Percentiles rank a stretch among this genome's conserved stretches.
Evolutionary conservation across 441 rosid genomes (phyloP).

Genomic region (Aquilaria agallochum): DNA sequence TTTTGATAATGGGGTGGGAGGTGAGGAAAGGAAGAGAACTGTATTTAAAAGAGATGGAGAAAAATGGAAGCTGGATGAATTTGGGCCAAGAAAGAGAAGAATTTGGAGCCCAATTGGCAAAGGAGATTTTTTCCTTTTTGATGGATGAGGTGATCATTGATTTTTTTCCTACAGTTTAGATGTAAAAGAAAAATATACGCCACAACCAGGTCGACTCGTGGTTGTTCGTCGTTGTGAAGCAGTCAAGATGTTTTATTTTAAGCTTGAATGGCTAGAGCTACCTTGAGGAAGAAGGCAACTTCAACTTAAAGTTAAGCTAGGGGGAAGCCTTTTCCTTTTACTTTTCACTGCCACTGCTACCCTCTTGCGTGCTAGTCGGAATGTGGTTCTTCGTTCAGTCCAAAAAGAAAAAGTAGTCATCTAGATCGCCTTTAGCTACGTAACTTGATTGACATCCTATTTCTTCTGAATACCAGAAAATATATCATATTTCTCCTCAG

Average conservation of each 20-base stretch:
- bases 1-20: conserved; percentile 56
- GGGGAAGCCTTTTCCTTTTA: too few relatives aligned
- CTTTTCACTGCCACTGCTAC: too few relatives aligned
- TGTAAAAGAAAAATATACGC: too few relatives aligned
- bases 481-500: too few relatives aligned
- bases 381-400: too few relatives aligned
- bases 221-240: conserved; percentile 24
- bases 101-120: conserved; percentile 40
- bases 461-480: too few relatives aligned
- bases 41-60: conserved; percentile 52
- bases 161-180: conserved; percentile 8
- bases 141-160: conserved; percentile 49
- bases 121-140: conserved; percentile 39
- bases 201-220: not conserved
- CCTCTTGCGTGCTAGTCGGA: too few relatives aligned
- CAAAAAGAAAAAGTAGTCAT: too few relatives aligned
- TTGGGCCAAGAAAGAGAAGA: conserved; percentile 28
- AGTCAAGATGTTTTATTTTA: not conserved
- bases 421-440: too few relatives aligned
- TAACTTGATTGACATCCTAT: too few relatives aligned
- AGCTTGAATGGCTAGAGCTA: conserved; percentile 20
- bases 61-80: conserved; percentile 30
- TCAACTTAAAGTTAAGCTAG: too few relatives aligned
- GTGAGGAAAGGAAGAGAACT: conserved; percentile 34
- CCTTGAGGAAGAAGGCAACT: conserved; percentile 5